Conservation (phyloP, 2,329 filamentous ascomycete species). For the Gnomoniopsis sp. region DNA sequence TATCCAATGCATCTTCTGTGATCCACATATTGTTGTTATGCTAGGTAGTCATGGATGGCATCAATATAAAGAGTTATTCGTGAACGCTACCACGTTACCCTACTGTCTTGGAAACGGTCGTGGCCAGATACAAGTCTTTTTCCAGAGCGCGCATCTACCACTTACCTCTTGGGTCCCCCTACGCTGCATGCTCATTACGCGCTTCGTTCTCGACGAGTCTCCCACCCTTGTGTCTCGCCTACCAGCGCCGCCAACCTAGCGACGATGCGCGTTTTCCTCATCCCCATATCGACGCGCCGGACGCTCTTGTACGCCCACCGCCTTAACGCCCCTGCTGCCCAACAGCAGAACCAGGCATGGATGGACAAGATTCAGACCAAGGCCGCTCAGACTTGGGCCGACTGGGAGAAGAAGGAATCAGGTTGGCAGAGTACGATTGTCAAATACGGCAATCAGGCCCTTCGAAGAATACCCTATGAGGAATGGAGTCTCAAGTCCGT, state of each 20-base stretch:
- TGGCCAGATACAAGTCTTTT: not conserved
- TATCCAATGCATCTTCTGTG: not conserved
- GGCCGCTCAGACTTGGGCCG: conserved; percentile 74
- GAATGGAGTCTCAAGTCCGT: conserved; percentile 98
- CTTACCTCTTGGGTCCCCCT: not conserved
- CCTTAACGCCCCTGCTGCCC: conserved; percentile 53
- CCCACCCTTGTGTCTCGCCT: not conserved
- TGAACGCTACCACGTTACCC: not conserved
- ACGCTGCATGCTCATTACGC: not conserved
- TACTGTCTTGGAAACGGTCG: not conserved
- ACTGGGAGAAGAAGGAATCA: conserved; percentile 79
- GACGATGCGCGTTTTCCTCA: conserved; percentile 86
- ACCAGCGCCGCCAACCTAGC: conserved; percentile 6
- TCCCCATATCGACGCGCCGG: conserved; percentile 87
- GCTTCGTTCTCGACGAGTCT: not conserved
- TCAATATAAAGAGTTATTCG: not conserved
- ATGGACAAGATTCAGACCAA: conserved; percentile 68
- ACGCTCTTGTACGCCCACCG: conserved; percentile 91
- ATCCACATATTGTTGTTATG: not conserved
- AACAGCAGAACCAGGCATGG: conserved; percentile 49
- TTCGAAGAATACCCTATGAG: conserved; percentile 88
- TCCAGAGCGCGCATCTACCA: not conserved
- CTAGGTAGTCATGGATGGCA: not conserved
- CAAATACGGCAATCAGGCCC: conserved; percentile 77
- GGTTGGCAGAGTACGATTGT: conserved; percentile 90